These are phyloP conservation scores for Eucalyptus sideroxylon DNA, from an alignment of 345 rosid genomes.

Conservation along the genomic window DNA sequence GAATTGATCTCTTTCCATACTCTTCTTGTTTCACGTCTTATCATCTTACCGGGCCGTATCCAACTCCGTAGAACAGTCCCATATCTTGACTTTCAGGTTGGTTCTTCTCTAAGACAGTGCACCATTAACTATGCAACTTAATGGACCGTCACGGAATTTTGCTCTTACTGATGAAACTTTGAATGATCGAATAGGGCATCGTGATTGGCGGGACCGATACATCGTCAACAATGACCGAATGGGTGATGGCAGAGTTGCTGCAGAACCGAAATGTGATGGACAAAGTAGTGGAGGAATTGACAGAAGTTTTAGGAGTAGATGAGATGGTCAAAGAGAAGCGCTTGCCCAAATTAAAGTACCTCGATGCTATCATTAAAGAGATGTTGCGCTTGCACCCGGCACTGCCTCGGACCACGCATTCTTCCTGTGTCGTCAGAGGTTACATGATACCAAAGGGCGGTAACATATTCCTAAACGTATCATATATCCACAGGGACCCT, in stretches of 20 bases:
- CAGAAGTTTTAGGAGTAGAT: slow-evolving; percentile 18
- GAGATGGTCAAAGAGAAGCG: slow-evolving; percentile 30
- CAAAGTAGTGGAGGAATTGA: slow-evolving; percentile 15
- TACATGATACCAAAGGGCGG: slow-evolving; percentile 32
- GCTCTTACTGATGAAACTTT: neutral
- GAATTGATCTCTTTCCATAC: neutral
- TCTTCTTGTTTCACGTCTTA: neutral
- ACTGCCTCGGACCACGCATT: slow-evolving; percentile 20
- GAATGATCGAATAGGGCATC: neutral
- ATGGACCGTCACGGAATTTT: neutral
- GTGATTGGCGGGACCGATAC: slow-evolving; percentile 3
- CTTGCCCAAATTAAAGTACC: slow-evolving; percentile 17
- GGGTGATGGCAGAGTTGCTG: slow-evolving; percentile 39
- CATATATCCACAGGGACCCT: slow-evolving; percentile 50
- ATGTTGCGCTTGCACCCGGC: slow-evolving; percentile 31
- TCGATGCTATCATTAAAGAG: slow-evolving; percentile 36
- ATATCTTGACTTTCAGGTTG: neutral
- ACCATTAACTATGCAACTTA: neutral
- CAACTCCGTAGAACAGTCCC: neutral
- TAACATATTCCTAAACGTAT: slow-evolving; percentile 21
- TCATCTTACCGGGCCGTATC: neutral
- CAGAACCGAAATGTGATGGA: slow-evolving; percentile 11
- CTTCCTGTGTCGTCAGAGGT: neutral
- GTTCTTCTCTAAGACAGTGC: neutral
- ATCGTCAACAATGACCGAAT: slow-evolving; percentile 24